phyloP scores from a whole-genome alignment of 1,139 yeast genomes.

The Saccharomycopsis crataegensis region DNA sequence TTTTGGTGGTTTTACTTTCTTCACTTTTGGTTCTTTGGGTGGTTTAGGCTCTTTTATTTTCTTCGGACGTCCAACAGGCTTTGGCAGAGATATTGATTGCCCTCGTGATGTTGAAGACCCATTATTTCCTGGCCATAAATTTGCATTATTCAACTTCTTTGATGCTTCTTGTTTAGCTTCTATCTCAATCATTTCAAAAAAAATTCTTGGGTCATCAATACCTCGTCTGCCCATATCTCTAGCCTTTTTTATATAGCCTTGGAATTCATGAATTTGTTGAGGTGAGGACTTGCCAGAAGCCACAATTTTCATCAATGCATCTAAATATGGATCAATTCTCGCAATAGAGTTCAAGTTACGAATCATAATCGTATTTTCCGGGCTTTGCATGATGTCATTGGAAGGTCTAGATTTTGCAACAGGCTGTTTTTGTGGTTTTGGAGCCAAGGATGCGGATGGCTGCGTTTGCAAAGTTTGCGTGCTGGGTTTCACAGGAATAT shows the following conservation, averaged over 20 bases:
- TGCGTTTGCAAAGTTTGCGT: background rate
- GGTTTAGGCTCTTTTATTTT: constrained; percentile 24
- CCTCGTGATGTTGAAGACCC: background rate
- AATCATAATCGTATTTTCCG: constrained; percentile 73
- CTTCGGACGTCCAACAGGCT: constrained; percentile 20
- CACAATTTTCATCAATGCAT: constrained; percentile 69
- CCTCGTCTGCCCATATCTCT: constrained; percentile 58
- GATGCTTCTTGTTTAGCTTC: background rate
- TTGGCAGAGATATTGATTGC: background rate
- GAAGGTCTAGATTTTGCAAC: constrained; percentile 21
- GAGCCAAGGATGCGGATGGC: background rate
- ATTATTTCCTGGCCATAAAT: background rate
- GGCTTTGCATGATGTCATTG: constrained; percentile 44
- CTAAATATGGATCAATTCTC: constrained; percentile 57
- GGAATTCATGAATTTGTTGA: constrained; percentile 67
- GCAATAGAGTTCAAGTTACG: constrained; percentile 79
- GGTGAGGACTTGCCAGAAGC: constrained; percentile 74
- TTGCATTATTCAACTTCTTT: background rate
- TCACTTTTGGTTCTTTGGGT: constrained; percentile 21
- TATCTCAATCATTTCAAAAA: constrained; percentile 14
- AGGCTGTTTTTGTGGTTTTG: constrained; percentile 2
- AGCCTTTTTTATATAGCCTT: constrained; percentile 71
- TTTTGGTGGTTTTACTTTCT: background rate
- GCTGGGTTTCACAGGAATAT: background rate
- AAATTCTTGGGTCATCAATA: constrained; percentile 17